Percentiles rank a stretch among this genome's conserved stretches.
Conservation (phyloP, 768 basidiomycete species). For the Mrakia gelida region DNA sequence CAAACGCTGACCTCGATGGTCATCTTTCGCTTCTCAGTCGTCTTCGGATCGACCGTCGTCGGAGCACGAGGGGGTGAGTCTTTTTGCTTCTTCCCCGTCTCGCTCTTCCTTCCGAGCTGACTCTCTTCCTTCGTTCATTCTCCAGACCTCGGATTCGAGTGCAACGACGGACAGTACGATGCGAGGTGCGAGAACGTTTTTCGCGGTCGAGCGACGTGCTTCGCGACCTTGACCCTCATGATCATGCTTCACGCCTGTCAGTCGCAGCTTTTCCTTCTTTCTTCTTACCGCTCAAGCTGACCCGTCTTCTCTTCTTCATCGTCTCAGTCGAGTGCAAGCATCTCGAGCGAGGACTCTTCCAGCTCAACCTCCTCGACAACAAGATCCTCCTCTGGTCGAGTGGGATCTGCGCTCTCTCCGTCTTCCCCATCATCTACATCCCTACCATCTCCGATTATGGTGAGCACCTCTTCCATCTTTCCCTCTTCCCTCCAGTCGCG, state of each 20-base stretch:
- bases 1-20: too few species aligned
- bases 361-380: conserved; percentile 44
- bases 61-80: background rate
- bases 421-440: conserved; percentile 47
- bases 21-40: background rate
- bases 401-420: conserved; percentile 40
- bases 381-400: conserved; percentile 45
- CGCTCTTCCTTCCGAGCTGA: conserved; percentile 1
- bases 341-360: conserved; percentile 40
- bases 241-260: conserved; percentile 34
- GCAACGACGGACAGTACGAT: conserved; percentile 42
- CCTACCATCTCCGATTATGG: conserved; percentile 22
- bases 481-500: conserved; percentile 42
- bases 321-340: conserved; percentile 46
- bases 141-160: conserved; percentile 40
- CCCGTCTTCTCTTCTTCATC: background rate
- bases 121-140: conserved; percentile 15
- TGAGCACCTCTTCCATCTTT: conserved; percentile 32
- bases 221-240: conserved; percentile 45
- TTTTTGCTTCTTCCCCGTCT: background rate
- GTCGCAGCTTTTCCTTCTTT: background rate
- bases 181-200: conserved; percentile 44
- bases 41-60: conserved; percentile 30
- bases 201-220: conserved; percentile 46
- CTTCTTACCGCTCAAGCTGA: background rate